Evolutionary conservation across 2,329 filamentous ascomycete genomes (phyloP).

Genomic region (Trichophyton benhamiae): DNA sequence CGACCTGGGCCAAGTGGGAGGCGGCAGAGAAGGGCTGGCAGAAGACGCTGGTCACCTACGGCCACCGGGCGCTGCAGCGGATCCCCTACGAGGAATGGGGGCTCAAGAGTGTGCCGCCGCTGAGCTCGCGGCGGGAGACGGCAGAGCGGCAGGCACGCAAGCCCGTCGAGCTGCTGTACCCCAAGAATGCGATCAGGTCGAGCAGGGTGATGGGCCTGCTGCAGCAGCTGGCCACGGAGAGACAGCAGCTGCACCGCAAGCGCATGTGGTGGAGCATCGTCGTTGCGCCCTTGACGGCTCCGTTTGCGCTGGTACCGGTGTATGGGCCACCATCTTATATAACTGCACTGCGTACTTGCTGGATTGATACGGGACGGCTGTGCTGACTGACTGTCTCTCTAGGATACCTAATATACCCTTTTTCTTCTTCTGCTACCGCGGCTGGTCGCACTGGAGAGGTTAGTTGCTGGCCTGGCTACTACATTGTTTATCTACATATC

Average conservation of each 20-base stretch:
- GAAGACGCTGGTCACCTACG: slow-evolving; percentile 70
- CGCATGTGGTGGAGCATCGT: slow-evolving; percentile 69
- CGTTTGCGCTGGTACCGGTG: slow-evolving; percentile 75
- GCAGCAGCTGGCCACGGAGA: slow-evolving; percentile 60
- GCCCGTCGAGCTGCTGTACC: slow-evolving; percentile 57
- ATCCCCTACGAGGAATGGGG: slow-evolving; percentile 98
- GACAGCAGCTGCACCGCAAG: slow-evolving; percentile 63
- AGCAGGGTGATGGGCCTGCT: slow-evolving; percentile 55
- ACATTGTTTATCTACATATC: not conserved
- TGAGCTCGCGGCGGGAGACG: slow-evolving; percentile 53
- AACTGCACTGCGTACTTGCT: not conserved
- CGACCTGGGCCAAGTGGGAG: slow-evolving; percentile 80
- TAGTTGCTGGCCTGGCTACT: slow-evolving; percentile 9
- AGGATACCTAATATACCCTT: slow-evolving; percentile 91
- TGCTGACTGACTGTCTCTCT: not conserved
- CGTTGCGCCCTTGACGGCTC: slow-evolving; percentile 70
- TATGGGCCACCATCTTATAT: slow-evolving; percentile 40
- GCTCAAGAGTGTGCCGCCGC: slow-evolving; percentile 80
- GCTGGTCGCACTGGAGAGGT: slow-evolving; percentile 79
- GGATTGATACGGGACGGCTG: not conserved
- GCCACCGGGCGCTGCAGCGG: slow-evolving; percentile 70
- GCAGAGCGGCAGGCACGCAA: slow-evolving; percentile 52
- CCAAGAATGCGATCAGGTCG: slow-evolving; percentile 54
- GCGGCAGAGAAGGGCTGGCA: slow-evolving; percentile 76
- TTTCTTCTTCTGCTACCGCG: slow-evolving; percentile 83